These are phyloP conservation scores for Coemansia sp. DNA, from an alignment of 371 early-diverging fungal genomes.

Conservation along the genomic window DNA sequence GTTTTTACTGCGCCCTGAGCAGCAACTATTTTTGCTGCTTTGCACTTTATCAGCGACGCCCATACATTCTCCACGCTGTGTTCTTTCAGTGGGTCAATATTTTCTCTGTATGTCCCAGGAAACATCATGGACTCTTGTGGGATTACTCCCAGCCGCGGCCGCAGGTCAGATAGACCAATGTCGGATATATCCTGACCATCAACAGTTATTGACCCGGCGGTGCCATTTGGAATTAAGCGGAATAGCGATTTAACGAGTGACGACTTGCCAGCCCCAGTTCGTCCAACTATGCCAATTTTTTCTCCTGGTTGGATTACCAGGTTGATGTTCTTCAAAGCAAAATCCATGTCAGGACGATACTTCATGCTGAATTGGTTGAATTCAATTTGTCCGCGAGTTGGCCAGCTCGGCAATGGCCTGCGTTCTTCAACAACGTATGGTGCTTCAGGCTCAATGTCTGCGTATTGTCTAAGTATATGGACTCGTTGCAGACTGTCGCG, in stretches of 20 bases:
- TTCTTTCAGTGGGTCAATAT: slow-evolving; percentile 55
- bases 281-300: slow-evolving; percentile 28
- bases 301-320: slow-evolving; percentile 16
- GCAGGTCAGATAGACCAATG: slow-evolving; percentile 57
- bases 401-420: slow-evolving; percentile 18
- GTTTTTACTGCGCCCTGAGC: slow-evolving; percentile 53
- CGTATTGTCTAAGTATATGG: slow-evolving; percentile 60
- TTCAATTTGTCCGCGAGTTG: slow-evolving; percentile 16
- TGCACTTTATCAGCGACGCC: slow-evolving; percentile 61
- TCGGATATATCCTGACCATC: slow-evolving; percentile 56
- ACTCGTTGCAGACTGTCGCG: slow-evolving; percentile 15
- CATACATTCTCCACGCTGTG: slow-evolving; percentile 58
- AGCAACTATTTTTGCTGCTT: slow-evolving; percentile 55
- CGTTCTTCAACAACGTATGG: slow-evolving; percentile 10
- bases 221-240: slow-evolving; percentile 15
- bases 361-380: slow-evolving; percentile 24
- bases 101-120: slow-evolving; percentile 55
- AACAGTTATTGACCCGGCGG: slow-evolving; percentile 50
- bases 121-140: slow-evolving; percentile 64
- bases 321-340: background rate
- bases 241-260: slow-evolving; percentile 23
- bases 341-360: slow-evolving; percentile 15
- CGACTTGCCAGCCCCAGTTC: slow-evolving; percentile 32
- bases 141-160: slow-evolving; percentile 60
- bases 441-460: slow-evolving; percentile 51